A percentile compares a stretch with the other conserved stretches of the same genome.
These are phyloP conservation scores for Clarireedia sp. DNA, from an alignment of 2,329 filamentous ascomycete genomes.

Conservation along the genomic window DNA sequence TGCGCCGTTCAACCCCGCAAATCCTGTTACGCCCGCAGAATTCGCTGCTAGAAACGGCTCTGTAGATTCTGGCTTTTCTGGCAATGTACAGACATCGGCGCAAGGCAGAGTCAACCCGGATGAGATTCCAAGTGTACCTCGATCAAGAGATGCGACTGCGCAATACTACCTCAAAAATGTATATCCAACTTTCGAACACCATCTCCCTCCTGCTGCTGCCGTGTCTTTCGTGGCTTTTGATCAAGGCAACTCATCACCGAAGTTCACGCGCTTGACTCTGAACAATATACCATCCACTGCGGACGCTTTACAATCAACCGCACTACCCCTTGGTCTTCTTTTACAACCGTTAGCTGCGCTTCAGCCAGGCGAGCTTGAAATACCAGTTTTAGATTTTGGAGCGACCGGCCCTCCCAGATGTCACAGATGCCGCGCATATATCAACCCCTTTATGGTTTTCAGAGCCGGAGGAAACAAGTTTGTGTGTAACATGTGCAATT, in stretches of 20 bases:
- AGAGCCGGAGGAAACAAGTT: slow-evolving; percentile 89
- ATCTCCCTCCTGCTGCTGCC: slow-evolving; percentile 80
- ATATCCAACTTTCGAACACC: slow-evolving; percentile 92
- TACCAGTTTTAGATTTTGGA: slow-evolving; percentile 93
- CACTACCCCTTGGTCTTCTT: slow-evolving; percentile 77
- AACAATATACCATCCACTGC: slow-evolving; percentile 84
- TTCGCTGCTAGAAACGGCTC: slow-evolving; percentile 38
- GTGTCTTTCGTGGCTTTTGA: slow-evolving; percentile 90
- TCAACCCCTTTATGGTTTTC: slow-evolving; percentile 99
- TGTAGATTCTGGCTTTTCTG: slow-evolving; percentile 30
- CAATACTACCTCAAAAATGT: slow-evolving; percentile 79
- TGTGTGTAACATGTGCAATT: slow-evolving; percentile 95
- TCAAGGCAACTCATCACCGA: slow-evolving; percentile 93
- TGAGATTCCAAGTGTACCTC: slow-evolving; percentile 84
- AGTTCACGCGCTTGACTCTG: slow-evolving; percentile 82
- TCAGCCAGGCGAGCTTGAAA: slow-evolving; percentile 74
- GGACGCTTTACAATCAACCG: slow-evolving; percentile 73
- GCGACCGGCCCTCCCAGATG: slow-evolving; percentile 85
- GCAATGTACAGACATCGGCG: slow-evolving; percentile 50
- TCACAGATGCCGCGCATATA: slow-evolving; percentile 86
- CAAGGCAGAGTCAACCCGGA: slow-evolving; percentile 79
- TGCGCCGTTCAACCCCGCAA: slow-evolving; percentile 41
- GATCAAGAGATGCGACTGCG: slow-evolving; percentile 73
- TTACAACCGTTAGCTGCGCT: slow-evolving; percentile 80
- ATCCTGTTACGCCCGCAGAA: slow-evolving; percentile 36